Percentiles rank a stretch among this genome's conserved stretches.
phyloP scores from a whole-genome alignment of 768 basidiomycete species.

The Hypsizygus marmoreus region DNA sequence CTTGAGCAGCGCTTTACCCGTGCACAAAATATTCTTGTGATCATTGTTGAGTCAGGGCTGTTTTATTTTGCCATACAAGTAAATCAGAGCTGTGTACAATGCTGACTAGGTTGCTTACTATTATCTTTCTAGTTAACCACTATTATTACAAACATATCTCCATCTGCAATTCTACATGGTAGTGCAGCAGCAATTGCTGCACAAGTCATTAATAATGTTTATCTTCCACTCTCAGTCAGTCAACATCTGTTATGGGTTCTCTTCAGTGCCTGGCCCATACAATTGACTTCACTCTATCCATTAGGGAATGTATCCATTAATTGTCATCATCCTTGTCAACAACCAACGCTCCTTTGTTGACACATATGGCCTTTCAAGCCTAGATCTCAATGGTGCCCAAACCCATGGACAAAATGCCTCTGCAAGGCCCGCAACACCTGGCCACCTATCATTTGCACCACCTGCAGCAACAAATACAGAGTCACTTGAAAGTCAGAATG shows the following conservation, averaged over 20 bases:
- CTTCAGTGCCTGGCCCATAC: background rate
- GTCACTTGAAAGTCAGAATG: too few relatives aligned
- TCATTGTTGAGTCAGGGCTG: slow-evolving; percentile 7
- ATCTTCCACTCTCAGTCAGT: slow-evolving; percentile 4
- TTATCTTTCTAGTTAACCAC: background rate
- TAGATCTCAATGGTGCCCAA: too few relatives aligned
- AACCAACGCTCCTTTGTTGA: slow-evolving; percentile 9
- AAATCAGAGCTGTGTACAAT: background rate
- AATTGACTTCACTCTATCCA: background rate
- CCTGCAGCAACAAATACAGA: too few relatives aligned
- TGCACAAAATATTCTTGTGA: slow-evolving; percentile 4
- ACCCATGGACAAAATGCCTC: too few relatives aligned
- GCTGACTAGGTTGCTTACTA: too few relatives aligned
- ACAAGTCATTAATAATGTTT: background rate
- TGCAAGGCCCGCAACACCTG: too few relatives aligned
- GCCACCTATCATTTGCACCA: too few relatives aligned
- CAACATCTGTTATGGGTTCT: too few relatives aligned
- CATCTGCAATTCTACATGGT: background rate
- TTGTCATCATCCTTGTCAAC: slow-evolving; percentile 12
- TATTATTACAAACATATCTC: background rate
- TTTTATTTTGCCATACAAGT: slow-evolving; percentile 7
- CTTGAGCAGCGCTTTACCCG: background rate
- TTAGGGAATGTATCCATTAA: slow-evolving; percentile 13
- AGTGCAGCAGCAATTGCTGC: background rate
- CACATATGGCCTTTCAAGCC: background rate